Conservation (phyloP, 169 alveolate species). For the Plasmodium knowlesi region DNA sequence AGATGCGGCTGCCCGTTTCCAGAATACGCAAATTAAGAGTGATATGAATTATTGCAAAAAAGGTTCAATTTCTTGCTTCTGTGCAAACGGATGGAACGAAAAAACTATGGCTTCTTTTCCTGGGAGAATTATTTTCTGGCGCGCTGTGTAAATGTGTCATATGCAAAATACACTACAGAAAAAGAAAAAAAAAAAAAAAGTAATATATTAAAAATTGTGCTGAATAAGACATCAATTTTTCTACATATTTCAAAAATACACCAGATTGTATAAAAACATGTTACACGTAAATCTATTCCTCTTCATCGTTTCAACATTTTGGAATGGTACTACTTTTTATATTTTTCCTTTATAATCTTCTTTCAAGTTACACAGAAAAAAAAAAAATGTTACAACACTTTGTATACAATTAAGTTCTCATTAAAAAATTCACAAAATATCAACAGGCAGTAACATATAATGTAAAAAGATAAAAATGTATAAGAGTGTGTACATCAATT, state of each 20-base stretch:
- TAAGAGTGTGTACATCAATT: slow-evolving; percentile 22
- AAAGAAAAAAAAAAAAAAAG: slow-evolving; percentile 24
- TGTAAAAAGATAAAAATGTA: slow-evolving; percentile 38
- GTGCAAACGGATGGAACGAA: not conserved
- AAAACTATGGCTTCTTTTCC: not conserved
- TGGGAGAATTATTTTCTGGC: not conserved
- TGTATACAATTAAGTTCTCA: not conserved
- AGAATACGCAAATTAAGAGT: not conserved
- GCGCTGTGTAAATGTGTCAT: not conserved
- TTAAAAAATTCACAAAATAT: not conserved
- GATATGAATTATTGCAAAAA: not conserved
- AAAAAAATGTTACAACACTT: not conserved
- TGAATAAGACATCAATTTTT: slow-evolving; percentile 9
- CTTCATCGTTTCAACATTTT: not conserved
- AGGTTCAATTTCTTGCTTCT: not conserved
- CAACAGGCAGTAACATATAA: slow-evolving; percentile 7
- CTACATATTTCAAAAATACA: not conserved
- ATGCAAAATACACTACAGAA: not conserved
- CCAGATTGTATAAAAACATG: not conserved
- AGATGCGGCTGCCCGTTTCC: not conserved
- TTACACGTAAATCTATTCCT: not conserved
- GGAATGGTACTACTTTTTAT: not conserved
- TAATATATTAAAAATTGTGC: slow-evolving; percentile 11
- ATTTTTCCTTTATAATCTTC: not conserved
- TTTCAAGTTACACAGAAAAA: slow-evolving; percentile 4